Evolutionary conservation across 257 asterid species (phyloP).

Genomic region (Solanum phureja): DNA sequence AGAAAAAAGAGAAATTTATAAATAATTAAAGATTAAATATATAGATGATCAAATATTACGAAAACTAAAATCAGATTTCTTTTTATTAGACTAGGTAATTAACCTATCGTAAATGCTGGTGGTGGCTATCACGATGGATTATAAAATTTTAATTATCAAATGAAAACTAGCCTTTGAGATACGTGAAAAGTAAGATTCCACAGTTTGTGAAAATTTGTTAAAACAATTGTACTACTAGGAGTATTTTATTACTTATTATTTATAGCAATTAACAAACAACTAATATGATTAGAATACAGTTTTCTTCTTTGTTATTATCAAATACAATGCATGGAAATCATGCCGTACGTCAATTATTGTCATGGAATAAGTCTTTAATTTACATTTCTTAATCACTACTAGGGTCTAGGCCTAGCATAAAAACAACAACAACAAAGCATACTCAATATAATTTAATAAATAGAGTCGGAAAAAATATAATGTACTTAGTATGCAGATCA

Average conservation of each 20-base stretch:
- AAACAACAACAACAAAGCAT: no score
- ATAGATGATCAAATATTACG: no score
- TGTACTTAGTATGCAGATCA: no score
- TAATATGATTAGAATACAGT: background rate
- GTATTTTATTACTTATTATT: background rate
- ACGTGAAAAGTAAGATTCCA: background rate
- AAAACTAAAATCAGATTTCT: background rate
- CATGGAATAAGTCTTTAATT: background rate
- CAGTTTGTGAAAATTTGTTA: background rate
- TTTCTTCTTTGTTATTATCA: background rate
- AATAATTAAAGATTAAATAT: no score
- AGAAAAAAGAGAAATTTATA: no score
- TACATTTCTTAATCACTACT: background rate
- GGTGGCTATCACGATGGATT: no score
- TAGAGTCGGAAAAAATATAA: accelerated
- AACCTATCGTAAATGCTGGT: no score
- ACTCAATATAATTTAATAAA: background rate
- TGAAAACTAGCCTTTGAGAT: background rate
- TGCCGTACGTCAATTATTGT: background rate
- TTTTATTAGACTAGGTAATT: no score
- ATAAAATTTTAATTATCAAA: background rate
- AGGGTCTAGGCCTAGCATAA: background rate
- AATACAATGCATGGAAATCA: background rate
- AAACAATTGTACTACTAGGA: background rate
- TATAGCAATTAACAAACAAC: background rate